A percentile compares a stretch with the other conserved stretches of the same genome.
phyloP scores from a whole-genome alignment of 345 rosid genomes.

The Erodium maritimum region DNA sequence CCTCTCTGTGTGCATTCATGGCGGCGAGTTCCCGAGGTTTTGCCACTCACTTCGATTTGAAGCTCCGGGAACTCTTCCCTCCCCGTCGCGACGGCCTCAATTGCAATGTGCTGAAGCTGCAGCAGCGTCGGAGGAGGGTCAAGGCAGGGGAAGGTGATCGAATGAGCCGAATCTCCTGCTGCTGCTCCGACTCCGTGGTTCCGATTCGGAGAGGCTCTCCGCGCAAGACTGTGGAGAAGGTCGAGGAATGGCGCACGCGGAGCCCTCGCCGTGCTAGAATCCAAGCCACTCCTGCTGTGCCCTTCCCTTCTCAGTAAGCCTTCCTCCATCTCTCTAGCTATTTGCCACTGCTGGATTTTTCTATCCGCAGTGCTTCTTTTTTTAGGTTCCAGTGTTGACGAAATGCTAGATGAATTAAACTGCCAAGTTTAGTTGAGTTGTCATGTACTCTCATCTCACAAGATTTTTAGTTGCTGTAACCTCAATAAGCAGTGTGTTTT shows the following conservation, averaged over 20 bases:
- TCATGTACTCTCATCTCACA: too few species aligned
- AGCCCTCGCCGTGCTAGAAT: slow-evolving; percentile 38
- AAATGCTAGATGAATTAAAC: too few species aligned
- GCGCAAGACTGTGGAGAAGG: slow-evolving; percentile 25
- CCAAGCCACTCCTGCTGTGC: slow-evolving; percentile 52
- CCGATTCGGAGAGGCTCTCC: slow-evolving; percentile 26
- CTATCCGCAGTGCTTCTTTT: too few species aligned
- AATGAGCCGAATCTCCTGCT: slow-evolving; percentile 29
- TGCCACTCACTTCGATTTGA: slow-evolving; percentile 49
- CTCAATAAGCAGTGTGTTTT: too few species aligned
- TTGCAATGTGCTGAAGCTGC: slow-evolving; percentile 14
- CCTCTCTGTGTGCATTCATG: slow-evolving; percentile 18
- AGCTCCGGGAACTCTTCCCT: slow-evolving; percentile 7
- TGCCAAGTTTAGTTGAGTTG: too few species aligned
- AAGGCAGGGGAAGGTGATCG: slow-evolving; percentile 9
- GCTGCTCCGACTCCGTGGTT: slow-evolving; percentile 47
- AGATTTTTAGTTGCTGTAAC: too few species aligned
- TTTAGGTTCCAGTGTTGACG: too few species aligned
- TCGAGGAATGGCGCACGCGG: slow-evolving; percentile 49
- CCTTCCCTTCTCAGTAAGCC: slow-evolving; percentile 68
- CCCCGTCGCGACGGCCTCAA: slow-evolving; percentile 2
- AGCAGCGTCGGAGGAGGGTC: slow-evolving; percentile 22
- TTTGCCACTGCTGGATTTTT: background rate
- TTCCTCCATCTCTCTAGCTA: background rate
- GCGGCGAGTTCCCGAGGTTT: slow-evolving; percentile 48